Base-by-base conservation (phyloP, 225 moss, liverwort and hornwort species). In the Thuidium tamariscinum region DNA sequence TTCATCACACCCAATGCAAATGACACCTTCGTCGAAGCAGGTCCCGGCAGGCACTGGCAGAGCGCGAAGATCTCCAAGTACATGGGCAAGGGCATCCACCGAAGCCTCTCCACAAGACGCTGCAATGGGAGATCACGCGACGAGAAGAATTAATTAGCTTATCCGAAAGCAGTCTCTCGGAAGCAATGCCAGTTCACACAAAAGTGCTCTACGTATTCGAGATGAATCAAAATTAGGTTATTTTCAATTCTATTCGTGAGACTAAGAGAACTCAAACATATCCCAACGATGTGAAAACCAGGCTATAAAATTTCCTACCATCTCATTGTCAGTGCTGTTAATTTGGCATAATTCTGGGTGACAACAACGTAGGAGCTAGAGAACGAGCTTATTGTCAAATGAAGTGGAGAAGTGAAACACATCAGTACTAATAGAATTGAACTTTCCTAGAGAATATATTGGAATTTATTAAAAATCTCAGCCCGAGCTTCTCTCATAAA, bases 21-120 rank as follows among this genome's bases (percentile, higher is more conserved):
- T 46, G 93, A 93, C 57, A 95, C 91, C 30, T 95, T 88, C 71
- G 93, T 95, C 25, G 92, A 95, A 57, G 92, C 91, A 77, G 93
- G 93, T 74, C 92, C 91, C 4, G 93, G 93, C 88, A 95, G 80
- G 89, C 93, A 93, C 69, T 93, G 93, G 75, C 86, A 90, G 80
- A 93, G 91, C 6, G 90, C 93, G 42, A 95, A 95, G 23, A 93
- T 88, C 79, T 95, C 94, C 69, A 93, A 55, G 75, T 85, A 93
- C 77, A 91, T 73, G 15, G 92, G 86, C 69, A 85, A 29, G 65
- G 86, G 13, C 92, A 92, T 41, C 92, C 93, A 92, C 32, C 84
- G 88, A 69, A 95, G 88, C 74, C 86, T 87, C 90, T 95, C 93
- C 82, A 93, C 90, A n/a, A 93, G 86, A 54, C 91, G 91, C 91